Evolutionary conservation across 345 rosid species (phyloP), one percentile per base, ranked within the genome.

Genomic region (Bruguiera parviflora): DNA sequence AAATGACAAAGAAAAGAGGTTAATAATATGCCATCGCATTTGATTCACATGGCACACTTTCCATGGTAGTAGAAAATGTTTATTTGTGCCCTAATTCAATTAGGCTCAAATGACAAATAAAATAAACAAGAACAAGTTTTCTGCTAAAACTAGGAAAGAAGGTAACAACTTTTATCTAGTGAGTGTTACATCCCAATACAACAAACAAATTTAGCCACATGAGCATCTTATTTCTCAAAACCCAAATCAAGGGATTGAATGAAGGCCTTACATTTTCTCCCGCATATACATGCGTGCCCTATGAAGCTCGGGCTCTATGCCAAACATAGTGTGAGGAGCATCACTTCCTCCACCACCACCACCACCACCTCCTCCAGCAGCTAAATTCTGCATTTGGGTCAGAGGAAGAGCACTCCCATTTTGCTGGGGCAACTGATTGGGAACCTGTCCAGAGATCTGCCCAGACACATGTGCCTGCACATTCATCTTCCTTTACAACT

Each of bases 401-500:
- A 82, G 78, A 72, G 80, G 86, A 37, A 78, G 80, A 22, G 78
- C 69, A 69, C 82, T 86, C 65, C 89, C 91, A 79, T 90, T 88
- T 68, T 77, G 91, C 74, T 87, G 92, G 66, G 91, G 73, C 64
- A 77, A 58, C 75, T 87, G 87, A 75, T 75, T 87, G 64, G 88
- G 79, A 65, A 86, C 92, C 83, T 84, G 89, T 61, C 92, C 88
- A 0, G 88, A 70, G 37, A 78, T 70, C 59, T 86, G 77, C 63
- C 89, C 87, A 15, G 96, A 81, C 78, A 83, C 67, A 68, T 85
- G 92, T 31, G 96, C 70, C 75, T 68, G 93, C 77, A 81, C 87
- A 80, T 90, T 86, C 96, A 90, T 88, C 68, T 65, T 27, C 59
- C 28, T 55, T 65, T 21, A 29, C 22, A n/a, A 33, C 56, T 24